A percentile compares a stretch with the other conserved stretches of the same genome.
These are phyloP conservation scores for Tilletia caries DNA, from an alignment of 1,284 basidiomycete species.

Conservation along the genomic window DNA sequence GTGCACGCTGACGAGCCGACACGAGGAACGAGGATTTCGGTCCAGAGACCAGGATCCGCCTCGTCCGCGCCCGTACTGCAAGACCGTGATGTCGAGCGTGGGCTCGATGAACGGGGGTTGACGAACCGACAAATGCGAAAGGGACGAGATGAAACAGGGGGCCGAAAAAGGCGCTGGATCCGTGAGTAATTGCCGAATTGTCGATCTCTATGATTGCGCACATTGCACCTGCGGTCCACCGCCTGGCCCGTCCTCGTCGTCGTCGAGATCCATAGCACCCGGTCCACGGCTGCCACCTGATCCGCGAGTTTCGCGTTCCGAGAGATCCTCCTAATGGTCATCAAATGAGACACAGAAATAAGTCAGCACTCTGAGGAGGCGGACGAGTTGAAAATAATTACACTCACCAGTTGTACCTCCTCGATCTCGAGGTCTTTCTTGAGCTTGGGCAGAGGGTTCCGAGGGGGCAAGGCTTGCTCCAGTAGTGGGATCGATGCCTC, in stretches of 20 bases:
- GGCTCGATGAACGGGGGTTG: too few relatives aligned
- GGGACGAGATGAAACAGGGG: background rate
- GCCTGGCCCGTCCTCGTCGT: constrained; percentile 64
- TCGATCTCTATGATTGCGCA: constrained; percentile 32
- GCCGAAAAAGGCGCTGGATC: background rate
- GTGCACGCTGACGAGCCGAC: too few relatives aligned
- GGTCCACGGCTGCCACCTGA: constrained; percentile 56
- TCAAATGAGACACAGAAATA: background rate
- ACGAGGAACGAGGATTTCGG: too few relatives aligned
- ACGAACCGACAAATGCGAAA: background rate
- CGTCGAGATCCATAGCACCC: constrained; percentile 68
- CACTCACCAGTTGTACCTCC: constrained; percentile 57
- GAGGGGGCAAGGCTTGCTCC: constrained; percentile 80
- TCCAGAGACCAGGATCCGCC: too few relatives aligned
- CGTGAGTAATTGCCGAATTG: too few relatives aligned
- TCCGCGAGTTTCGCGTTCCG: constrained; percentile 67
- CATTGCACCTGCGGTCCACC: constrained; percentile 49
- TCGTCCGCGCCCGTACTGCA: too few relatives aligned
- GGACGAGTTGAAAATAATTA: background rate
- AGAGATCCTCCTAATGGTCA: constrained; percentile 67
- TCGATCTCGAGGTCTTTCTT: constrained; percentile 69
- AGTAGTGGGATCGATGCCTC: constrained; percentile 68
- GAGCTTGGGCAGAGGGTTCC: constrained; percentile 69
- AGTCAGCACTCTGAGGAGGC: background rate
- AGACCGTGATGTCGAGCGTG: too few relatives aligned